phyloP scores from a whole-genome alignment of 1,284 basidiomycete species.

The Heliocybe sulcata region DNA sequence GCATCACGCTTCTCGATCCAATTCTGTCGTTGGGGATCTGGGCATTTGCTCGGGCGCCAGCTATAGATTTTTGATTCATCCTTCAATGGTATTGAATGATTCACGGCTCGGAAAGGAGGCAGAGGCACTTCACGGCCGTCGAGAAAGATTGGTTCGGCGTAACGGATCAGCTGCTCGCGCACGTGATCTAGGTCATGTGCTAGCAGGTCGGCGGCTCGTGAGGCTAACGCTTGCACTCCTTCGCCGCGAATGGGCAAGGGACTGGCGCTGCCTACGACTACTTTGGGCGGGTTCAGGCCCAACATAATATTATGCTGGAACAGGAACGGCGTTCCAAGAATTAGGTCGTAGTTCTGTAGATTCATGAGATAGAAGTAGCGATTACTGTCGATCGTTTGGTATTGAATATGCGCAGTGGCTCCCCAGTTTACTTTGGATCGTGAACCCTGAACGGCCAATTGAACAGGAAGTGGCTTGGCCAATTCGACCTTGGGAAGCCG shows the following conservation, averaged over 20 bases:
- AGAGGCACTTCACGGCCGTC: slow-evolving; percentile 17
- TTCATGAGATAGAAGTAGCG: slow-evolving; percentile 21
- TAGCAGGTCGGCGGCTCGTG: slow-evolving; percentile 10
- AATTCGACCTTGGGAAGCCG: slow-evolving; percentile 13
- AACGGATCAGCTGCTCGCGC: slow-evolving; percentile 9
- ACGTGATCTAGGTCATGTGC: slow-evolving; percentile 12
- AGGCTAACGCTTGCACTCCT: slow-evolving; percentile 7
- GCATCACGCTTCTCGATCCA: slow-evolving; percentile 23
- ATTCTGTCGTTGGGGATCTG: slow-evolving; percentile 18
- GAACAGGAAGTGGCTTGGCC: slow-evolving; percentile 20
- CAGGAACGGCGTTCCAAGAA: slow-evolving; percentile 24
- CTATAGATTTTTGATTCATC: slow-evolving; percentile 22
- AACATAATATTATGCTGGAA: slow-evolving; percentile 18
- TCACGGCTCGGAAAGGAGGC: slow-evolving; percentile 26
- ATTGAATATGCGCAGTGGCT: slow-evolving; percentile 12
- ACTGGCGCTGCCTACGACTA: slow-evolving; percentile 12
- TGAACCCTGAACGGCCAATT: slow-evolving; percentile 22
- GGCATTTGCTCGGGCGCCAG: slow-evolving; percentile 22
- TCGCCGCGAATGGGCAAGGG: slow-evolving; percentile 13
- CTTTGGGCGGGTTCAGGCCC: slow-evolving; percentile 14
- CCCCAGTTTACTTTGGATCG: slow-evolving; percentile 20
- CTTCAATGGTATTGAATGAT: slow-evolving; percentile 30
- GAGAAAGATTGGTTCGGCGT: slow-evolving; percentile 19
- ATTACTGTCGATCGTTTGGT: slow-evolving; percentile 14
- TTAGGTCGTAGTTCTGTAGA: slow-evolving; percentile 23